Conservation (phyloP, 2,329 filamentous ascomycete genomes). For the Trichocomaceae sp. region DNA sequence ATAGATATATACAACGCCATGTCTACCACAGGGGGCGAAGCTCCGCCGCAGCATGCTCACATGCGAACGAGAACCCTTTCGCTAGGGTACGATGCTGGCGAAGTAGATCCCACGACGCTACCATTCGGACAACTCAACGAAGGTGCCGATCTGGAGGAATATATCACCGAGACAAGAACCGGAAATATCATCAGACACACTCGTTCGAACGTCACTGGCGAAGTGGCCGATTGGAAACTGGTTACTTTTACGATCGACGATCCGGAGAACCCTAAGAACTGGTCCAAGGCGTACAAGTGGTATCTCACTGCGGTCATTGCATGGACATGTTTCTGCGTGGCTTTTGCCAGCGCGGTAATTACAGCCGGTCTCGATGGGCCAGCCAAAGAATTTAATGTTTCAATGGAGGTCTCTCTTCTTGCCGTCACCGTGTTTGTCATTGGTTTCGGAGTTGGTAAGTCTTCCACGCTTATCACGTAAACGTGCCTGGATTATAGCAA, state of each 20-base stretch:
- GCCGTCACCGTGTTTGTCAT: conserved; percentile 71
- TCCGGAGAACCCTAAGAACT: conserved; percentile 77
- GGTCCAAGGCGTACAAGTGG: conserved; percentile 72
- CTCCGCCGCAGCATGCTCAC: not conserved
- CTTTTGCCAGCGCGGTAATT: conserved; percentile 66
- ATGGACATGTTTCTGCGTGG: conserved; percentile 66
- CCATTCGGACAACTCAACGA: not conserved
- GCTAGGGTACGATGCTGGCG: conserved; percentile 10
- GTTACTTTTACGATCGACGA: conserved; percentile 67
- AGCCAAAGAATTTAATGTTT: conserved; percentile 53
- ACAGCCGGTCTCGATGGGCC: conserved; percentile 68
- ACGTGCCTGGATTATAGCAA: too few relatives aligned
- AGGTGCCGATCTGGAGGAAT: conserved; percentile 59
- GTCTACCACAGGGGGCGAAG: conserved; percentile 3
- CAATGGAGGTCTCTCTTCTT: conserved; percentile 64
- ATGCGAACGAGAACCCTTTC: conserved; percentile 1
- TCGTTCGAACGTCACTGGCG: conserved; percentile 49
- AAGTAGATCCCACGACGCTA: conserved; percentile 8
- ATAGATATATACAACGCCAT: conserved; percentile 3
- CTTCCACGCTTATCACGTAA: too few relatives aligned
- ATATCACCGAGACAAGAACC: conserved; percentile 53
- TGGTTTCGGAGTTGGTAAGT: conserved; percentile 69
- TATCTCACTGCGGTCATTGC: conserved; percentile 81
- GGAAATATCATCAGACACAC: conserved; percentile 56
- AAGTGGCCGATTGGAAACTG: conserved; percentile 52